Percentiles rank a stretch among this genome's conserved stretches.
These are phyloP conservation scores for Thermothielavioides terrestris DNA, from an alignment of 495 filamentous ascomycete genomes.

Conservation along the genomic window DNA sequence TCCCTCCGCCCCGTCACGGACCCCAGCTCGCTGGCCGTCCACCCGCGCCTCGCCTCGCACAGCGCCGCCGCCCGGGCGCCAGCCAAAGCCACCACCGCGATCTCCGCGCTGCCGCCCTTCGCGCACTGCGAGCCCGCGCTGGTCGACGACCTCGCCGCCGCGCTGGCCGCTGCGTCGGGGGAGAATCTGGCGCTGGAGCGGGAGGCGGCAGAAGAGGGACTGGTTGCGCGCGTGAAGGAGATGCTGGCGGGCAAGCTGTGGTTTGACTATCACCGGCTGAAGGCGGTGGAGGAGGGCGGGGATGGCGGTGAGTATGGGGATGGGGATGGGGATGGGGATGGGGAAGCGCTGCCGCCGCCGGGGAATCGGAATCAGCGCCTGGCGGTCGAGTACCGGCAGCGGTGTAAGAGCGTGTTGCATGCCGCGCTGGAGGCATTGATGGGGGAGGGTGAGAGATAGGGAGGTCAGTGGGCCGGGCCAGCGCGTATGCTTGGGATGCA, in stretches of 20 bases:
- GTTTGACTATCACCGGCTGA: slow-evolving; percentile 23
- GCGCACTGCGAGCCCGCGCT: slow-evolving; percentile 36
- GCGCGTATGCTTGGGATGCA: too few relatives aligned
- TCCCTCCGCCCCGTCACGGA: slow-evolving; percentile 32
- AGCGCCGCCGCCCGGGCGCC: too few relatives aligned
- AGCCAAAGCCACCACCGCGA: not conserved
- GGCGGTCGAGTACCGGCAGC: slow-evolving; percentile 31
- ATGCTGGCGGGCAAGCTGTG: slow-evolving; percentile 22
- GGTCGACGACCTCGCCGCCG: slow-evolving; percentile 24
- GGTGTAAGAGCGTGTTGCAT: slow-evolving; percentile 32
- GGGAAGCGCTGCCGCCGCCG: slow-evolving; percentile 15
- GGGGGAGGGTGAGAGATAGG: not conserved
- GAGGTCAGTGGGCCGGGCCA: too few relatives aligned
- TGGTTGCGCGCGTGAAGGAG: slow-evolving; percentile 18
- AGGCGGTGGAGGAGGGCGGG: slow-evolving; percentile 20
- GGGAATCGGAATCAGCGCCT: slow-evolving; percentile 34
- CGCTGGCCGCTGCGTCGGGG: slow-evolving; percentile 12
- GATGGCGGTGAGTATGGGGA: slow-evolving; percentile 15
- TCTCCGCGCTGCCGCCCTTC: slow-evolving; percentile 28
- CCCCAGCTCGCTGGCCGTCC: slow-evolving; percentile 28
- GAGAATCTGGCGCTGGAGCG: slow-evolving; percentile 8
- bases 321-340: slow-evolving; percentile 13
- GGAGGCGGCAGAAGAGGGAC: not conserved
- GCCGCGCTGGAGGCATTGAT: slow-evolving; percentile 10
- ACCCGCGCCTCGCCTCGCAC: slow-evolving; percentile 20